These are phyloP conservation scores for Aspergillus felis DNA, from an alignment of 2,329 filamentous ascomycete genomes.

Conservation along the genomic window DNA sequence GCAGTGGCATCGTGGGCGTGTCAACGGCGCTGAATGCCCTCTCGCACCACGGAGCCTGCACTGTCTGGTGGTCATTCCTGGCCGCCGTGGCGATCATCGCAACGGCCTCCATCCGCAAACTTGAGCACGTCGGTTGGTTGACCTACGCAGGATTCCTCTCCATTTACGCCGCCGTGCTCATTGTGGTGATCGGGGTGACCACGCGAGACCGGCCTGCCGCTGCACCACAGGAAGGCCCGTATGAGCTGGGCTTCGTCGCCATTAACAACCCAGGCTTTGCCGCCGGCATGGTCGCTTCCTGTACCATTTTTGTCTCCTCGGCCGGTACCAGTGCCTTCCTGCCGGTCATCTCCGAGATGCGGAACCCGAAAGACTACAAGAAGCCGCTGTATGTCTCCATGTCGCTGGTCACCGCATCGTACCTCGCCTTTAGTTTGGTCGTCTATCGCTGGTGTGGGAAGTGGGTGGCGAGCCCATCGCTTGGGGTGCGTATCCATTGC, in stretches of 20 bases:
- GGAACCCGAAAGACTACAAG: slow-evolving; percentile 54
- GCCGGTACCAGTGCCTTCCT: slow-evolving; percentile 59
- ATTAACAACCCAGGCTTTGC: slow-evolving; percentile 56
- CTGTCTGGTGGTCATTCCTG: slow-evolving; percentile 55
- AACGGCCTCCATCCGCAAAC: slow-evolving; percentile 53
- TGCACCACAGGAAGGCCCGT: slow-evolving; percentile 56
- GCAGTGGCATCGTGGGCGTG: slow-evolving; percentile 56
- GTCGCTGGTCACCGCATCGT: slow-evolving; percentile 53
- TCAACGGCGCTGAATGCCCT: slow-evolving; percentile 58
- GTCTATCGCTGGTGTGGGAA: slow-evolving; percentile 11
- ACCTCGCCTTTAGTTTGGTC: slow-evolving; percentile 47
- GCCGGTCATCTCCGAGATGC: slow-evolving; percentile 63
- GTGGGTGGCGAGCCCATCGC: slow-evolving; percentile 6
- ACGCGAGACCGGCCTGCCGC: slow-evolving; percentile 56
- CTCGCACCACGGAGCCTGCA: slow-evolving; percentile 55
- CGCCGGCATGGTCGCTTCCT: slow-evolving; percentile 53
- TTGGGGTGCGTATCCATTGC: not conserved
- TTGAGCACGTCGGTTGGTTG: slow-evolving; percentile 58
- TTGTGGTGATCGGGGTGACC: slow-evolving; percentile 56
- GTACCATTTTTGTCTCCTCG: slow-evolving; percentile 57
- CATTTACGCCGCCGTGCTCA: slow-evolving; percentile 56
- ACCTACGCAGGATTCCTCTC: slow-evolving; percentile 59
- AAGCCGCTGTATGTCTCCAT: slow-evolving; percentile 60
- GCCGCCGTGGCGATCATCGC: slow-evolving; percentile 44
- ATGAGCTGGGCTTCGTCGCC: slow-evolving; percentile 55